phyloP scores from a whole-genome alignment of 1,284 basidiomycete genomes.

The Sphaerobolus stellatus region DNA sequence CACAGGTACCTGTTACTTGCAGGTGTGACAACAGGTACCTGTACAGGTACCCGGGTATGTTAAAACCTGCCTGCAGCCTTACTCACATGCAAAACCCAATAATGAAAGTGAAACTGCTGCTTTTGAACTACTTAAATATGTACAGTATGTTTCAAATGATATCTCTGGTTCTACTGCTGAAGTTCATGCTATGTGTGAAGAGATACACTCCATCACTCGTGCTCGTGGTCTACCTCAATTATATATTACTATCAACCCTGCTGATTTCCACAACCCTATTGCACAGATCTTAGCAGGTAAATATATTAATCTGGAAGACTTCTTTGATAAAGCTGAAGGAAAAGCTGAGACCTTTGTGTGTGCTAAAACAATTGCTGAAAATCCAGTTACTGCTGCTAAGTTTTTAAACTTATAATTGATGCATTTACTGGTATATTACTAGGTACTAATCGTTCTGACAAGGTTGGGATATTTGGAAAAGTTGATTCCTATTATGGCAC shows the following conservation, averaged over 20 bases:
- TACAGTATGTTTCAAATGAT: constrained; percentile 29
- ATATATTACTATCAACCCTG: constrained; percentile 31
- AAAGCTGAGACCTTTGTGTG: no score
- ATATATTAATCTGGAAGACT: constrained; percentile 37
- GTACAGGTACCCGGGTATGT: no score
- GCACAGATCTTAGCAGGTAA: constrained; percentile 39
- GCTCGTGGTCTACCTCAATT: constrained; percentile 32
- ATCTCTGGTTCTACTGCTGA: constrained; percentile 33
- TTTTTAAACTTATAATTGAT: constrained; percentile 40
- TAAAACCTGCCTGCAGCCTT: no score
- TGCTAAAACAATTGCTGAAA: no score
- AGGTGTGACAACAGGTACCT: no score
- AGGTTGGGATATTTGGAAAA: constrained; percentile 24
- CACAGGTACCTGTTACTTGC: no score
- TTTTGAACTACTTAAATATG: constrained; percentile 32
- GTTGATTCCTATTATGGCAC: constrained; percentile 24
- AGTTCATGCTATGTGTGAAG: constrained; percentile 32
- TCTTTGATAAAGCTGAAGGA: constrained; percentile 24
- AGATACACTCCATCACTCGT: constrained; percentile 35
- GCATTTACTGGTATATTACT: constrained; percentile 33
- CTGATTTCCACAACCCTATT: constrained; percentile 31
- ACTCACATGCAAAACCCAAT: constrained; percentile 1
- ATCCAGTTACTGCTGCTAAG: constrained; percentile 36
- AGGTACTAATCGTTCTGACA: constrained; percentile 20
- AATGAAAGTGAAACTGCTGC: constrained; percentile 27